Base-by-base conservation (phyloP, 2,329 filamentous ascomycete species). In the Graphilbum fragrans region DNA sequence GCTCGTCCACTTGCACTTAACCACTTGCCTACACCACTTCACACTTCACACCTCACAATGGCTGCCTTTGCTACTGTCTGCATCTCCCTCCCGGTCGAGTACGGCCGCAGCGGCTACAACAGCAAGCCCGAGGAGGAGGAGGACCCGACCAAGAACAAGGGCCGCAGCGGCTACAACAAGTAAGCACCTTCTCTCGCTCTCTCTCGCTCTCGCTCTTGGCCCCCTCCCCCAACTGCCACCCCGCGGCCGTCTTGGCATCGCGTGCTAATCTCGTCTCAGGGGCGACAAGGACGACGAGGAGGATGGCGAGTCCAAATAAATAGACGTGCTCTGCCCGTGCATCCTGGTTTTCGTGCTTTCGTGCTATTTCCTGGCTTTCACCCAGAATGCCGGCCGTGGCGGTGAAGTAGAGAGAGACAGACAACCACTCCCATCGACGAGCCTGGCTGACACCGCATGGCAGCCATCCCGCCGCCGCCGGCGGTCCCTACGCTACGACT, bases 121-220 rank as follows among this genome's bases (percentile, higher is more conserved):
- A 55, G 54, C 50, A 54, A 60, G 53, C 55, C 57, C 39, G 57
- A 59, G 43, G 57, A 57, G 39, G 50, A 58, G 21, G 48, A 57
- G 29, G 49, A 55, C 45, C 45, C 43, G 11, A 32, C 39, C 44
- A 52, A 55, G 49, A 57, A 61, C 56, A 58, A 62, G 45, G 66
- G 66, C 55, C 65, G 65, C 46, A 63, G 59, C 40, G 65, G 65
- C 47, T 68, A 68, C 60, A 69, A 69, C 61, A 65, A 55, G 54
- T 55, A 20, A 49, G 53, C 38, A 4, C 19, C 2, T 31, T 11
- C 35, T 19, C 7, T 8, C 8, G 23, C 12, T 7, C 5, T 17
- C 2, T n/a, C 23, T n/a, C 9, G 8, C 29, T 32, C 10, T 14
- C 29, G 29, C 29, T n/a, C n/a, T n/a, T n/a, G n/a, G n/a, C n/a